Evolutionary conservation across 2,329 filamentous ascomycete genomes (phyloP), one percentile per base, ranked within the genome.

Genomic region (Xylaria polymorpha): DNA sequence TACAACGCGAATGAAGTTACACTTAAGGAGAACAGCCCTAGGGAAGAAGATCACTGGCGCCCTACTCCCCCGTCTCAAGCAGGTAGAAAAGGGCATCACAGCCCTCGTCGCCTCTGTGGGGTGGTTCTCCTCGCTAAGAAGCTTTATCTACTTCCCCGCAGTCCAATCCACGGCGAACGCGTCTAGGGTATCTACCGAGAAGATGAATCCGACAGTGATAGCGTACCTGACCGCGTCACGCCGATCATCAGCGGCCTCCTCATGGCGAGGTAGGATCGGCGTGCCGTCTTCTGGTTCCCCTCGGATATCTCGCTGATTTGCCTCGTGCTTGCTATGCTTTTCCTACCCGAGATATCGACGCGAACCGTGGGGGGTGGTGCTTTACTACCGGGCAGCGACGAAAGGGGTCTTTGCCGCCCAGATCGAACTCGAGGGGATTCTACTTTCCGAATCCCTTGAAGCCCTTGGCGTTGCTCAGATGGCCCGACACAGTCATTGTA

Each of bases 171-270:
- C 71, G 18, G 35, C 68, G n/a, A 2, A 12, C 22, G 1, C 68
- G 70, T 43, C 53, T 73, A 5, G 57, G 57, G 62, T 67, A 3
- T 59, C 46, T 3, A 56, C 66, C 12, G 71, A 61, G 35, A 53
- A 18, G n/a, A 70, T 71, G 37, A 72, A 74, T 15, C 61, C 72
- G 12, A 75, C 71, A 3, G 68, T 74, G 14, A 73, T 70, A 0
- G 51, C 69, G 0, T 73, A 72, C 25, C 25, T 59, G 9, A 32
- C 73, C 50, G 57, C 60, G 14, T 56, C 12, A 58, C 61, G 0
- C 68, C 68, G 4, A 46, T 70, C 22, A 64, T 70, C 22, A 67
- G 64, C 22, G 55, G 69, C 20, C 20, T 70, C 4, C 22, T 70
- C 10, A 41, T 61, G 14, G n/a, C 22, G 12, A 46, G 63, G 22